Evolutionary conservation across 345 rosid species (phyloP).

Genomic region (Cardamine occulta): DNA sequence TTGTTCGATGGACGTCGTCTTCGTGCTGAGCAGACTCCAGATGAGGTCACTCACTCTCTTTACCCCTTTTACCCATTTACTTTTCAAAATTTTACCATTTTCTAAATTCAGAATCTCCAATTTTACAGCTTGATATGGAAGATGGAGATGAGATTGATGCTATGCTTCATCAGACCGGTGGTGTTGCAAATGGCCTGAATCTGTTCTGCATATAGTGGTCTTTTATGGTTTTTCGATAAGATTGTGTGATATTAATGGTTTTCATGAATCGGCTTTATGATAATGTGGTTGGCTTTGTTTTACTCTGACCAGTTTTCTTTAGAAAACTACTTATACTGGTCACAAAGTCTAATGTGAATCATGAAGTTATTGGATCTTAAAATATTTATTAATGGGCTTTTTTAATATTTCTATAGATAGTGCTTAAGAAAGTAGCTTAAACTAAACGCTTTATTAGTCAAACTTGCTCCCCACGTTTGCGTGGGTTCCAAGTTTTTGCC

Average conservation of each 20-base stretch:
- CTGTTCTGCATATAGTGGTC: conserved; percentile 29
- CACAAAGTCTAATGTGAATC: conserved; percentile 21
- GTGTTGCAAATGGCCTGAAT: conserved; percentile 38
- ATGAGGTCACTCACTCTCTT: conserved; percentile 56
- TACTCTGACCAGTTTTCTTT: conserved; percentile 11
- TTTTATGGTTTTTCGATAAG: neutral
- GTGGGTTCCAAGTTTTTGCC: neutral
- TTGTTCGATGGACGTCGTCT: conserved; percentile 89
- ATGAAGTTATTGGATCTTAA: conserved; percentile 17
- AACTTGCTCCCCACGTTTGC: neutral
- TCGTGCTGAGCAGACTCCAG: conserved; percentile 89
- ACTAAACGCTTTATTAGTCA: neutral
- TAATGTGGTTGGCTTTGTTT: conserved; percentile 23
- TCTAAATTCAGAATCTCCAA: neutral
- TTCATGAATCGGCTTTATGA: conserved; percentile 27
- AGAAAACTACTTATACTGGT: conserved; percentile 3
- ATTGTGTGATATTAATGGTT: neutral
- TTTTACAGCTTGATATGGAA: conserved; percentile 79
- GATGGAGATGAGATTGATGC: conserved; percentile 94
- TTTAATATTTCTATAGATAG: neutral
- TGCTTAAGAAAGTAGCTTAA: neutral
- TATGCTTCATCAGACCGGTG: conserved; percentile 90
- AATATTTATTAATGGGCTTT: conserved; percentile 21
- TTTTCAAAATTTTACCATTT: neutral
- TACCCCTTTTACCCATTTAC: no score